Base-by-base conservation (phyloP, 1,139 yeast species). In the Zygosaccharomyces pseudobailii region DNA sequence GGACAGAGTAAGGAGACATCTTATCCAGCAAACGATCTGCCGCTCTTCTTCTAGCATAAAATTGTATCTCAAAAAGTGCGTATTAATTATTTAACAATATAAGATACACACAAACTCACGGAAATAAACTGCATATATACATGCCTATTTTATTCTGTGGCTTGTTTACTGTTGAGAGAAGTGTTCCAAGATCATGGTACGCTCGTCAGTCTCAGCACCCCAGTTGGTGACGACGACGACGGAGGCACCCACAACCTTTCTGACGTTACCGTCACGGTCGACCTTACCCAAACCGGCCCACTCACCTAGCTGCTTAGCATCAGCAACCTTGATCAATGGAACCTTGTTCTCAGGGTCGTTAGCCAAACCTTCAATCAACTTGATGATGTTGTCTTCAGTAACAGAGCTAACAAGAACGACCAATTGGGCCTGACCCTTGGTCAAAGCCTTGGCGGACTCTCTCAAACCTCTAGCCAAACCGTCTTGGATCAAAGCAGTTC, bases 391-490 rank as follows among this genome's bases (percentile, higher is more conserved):
- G 70, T 84, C 95, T 82, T 92, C 98, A 68, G 96, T 92, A 72
- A 94, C 97, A 63, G 97, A 84, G 80, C 92, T 97, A 77, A 95
- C 89, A 69, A 92, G 82, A 71, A 92, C 96, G 79, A 94, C 87
- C 73, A 94, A 83, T 79, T 90, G 96, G 66, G 97, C 99, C 78
- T 89, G 94, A 74, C 96, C 85, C 75, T 87, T 87, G 72, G 96
- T 82, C 68, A 92, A 84, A 75, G 97, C 97, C 87, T 92, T 92
- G 72, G 97, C 87, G 66, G 97, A 95, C 82, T 92, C 98, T 84
- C 97, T 92, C 75, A 92, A 86, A 82, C 99, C 99, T 82, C 99
- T 92, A 75, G 97, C 98, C 78, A 92, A 88, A 79, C 98, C 98
- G 75, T 92, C 97, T 83, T 89, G 95, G 72, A 90, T 88, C 74